phyloP scores from a whole-genome alignment of 371 early-diverging fungal genomes.

The Saksenaea oblongispora region DNA sequence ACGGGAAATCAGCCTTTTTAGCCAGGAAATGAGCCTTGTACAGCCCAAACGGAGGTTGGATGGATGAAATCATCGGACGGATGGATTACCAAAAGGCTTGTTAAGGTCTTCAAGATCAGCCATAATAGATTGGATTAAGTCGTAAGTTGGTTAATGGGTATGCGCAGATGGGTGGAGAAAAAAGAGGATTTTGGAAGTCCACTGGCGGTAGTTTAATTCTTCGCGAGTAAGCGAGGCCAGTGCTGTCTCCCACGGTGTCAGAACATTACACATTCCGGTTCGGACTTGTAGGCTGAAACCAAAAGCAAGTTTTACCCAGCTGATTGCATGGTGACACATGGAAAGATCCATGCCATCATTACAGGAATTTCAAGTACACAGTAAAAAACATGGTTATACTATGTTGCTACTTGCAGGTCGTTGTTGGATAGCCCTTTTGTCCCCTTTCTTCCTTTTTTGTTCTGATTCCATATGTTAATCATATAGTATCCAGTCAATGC shows the following conservation, averaged over 20 bases:
- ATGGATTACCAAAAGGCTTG: conserved; percentile 36
- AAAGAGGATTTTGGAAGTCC: not conserved
- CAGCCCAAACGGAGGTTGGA: not conserved
- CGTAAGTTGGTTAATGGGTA: not conserved
- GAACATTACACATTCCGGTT: not conserved
- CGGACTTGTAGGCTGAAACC: too few species aligned
- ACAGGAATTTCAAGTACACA: too few species aligned
- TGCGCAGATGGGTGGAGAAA: conserved; percentile 27
- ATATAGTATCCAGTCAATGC: too few species aligned
- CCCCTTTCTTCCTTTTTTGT: too few species aligned
- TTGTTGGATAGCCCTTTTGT: too few species aligned
- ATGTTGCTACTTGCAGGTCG: too few species aligned
- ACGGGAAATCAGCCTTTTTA: conserved; percentile 16
- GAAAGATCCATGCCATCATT: too few species aligned
- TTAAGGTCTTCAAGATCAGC: conserved; percentile 42
- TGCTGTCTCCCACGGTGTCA: not conserved
- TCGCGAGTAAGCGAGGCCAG: not conserved
- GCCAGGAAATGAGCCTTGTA: conserved; percentile 8
- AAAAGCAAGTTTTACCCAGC: too few species aligned
- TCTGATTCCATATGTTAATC: too few species aligned
- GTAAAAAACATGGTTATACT: too few species aligned
- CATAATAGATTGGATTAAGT: conserved; percentile 23
- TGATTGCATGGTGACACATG: too few species aligned
- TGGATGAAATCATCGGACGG: not conserved
- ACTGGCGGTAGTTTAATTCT: not conserved